These are phyloP conservation scores for Inonotus obliquus DNA, from an alignment of 1,284 basidiomycete genomes.

Conservation along the genomic window DNA sequence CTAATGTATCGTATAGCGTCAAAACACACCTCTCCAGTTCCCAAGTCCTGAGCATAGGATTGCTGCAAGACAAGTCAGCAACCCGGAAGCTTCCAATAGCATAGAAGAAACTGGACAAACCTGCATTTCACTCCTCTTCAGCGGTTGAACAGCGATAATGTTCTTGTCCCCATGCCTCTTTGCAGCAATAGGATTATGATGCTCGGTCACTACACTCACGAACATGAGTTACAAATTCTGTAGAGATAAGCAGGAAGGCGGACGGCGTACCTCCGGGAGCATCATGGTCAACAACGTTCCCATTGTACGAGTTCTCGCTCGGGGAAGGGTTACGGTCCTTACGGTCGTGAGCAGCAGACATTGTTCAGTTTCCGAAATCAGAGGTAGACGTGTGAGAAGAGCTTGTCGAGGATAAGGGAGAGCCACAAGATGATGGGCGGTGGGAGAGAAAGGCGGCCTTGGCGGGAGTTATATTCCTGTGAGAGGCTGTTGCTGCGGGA, in stretches of 20 bases:
- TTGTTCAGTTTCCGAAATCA: not conserved
- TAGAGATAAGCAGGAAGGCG: constrained; percentile 18
- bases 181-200: constrained; percentile 26
- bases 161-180: constrained; percentile 26
- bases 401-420: not conserved
- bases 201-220: constrained; percentile 49
- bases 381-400: not conserved
- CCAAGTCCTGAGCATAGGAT: constrained; percentile 87
- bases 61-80: constrained; percentile 42
- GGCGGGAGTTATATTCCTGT: not conserved
- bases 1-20: not conserved
- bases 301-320: constrained; percentile 32
- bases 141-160: constrained; percentile 73
- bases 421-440: not conserved
- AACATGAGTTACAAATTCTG: not conserved
- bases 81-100: constrained; percentile 14
- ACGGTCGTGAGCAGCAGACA: constrained; percentile 21
- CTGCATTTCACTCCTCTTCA: constrained; percentile 85
- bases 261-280: constrained; percentile 56
- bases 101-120: constrained; percentile 31
- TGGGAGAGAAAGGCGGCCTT: not conserved
- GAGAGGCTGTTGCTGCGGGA: constrained; percentile 1
- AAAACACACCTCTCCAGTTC: constrained; percentile 48
- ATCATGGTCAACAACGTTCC: constrained; percentile 74
- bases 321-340: constrained; percentile 29